phyloP scores from a whole-genome alignment of 371 early-diverging fungal species.

The Mucor plumbeus region DNA sequence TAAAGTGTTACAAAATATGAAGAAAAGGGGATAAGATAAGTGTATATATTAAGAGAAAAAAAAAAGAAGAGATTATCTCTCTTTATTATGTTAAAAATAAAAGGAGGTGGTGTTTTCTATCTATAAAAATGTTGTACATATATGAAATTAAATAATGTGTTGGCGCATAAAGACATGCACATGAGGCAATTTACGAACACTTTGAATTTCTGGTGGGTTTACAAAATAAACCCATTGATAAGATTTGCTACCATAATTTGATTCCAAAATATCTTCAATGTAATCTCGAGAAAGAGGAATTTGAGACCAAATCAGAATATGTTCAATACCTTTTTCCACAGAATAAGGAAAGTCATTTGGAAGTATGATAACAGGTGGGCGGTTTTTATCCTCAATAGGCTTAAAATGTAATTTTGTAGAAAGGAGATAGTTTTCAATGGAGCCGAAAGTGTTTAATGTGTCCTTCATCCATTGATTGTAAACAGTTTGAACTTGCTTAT shows the following conservation, averaged over 20 bases:
- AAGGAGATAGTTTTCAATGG: constrained; percentile 39
- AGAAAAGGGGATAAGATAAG: not conserved
- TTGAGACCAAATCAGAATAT: constrained; percentile 57
- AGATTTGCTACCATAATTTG: constrained; percentile 18
- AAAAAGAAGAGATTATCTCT: not conserved
- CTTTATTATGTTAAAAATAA: not conserved
- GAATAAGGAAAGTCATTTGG: constrained; percentile 62
- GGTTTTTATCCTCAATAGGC: constrained; percentile 3
- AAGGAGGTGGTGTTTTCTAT: not conserved
- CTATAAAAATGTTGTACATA: not conserved
- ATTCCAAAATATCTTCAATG: constrained; percentile 25
- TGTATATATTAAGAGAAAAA: not conserved
- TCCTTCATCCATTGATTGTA: constrained; percentile 32
- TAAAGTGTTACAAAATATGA: not conserved
- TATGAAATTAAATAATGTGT: not conserved
- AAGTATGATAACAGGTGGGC: constrained; percentile 38
- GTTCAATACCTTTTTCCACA: constrained; percentile 36
- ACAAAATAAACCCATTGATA: constrained; percentile 34
- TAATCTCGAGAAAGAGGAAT: constrained; percentile 29
- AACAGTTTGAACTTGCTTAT: constrained; percentile 19
- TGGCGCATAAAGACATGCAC: constrained; percentile 36
- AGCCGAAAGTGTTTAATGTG: constrained; percentile 33
- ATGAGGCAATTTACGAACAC: constrained; percentile 33
- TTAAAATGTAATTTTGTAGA: constrained; percentile 35
- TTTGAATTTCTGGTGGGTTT: constrained; percentile 35